A percentile compares a stretch with the other conserved stretches of the same genome.
phyloP scores from a whole-genome alignment of 2,329 filamentous ascomycete species.

The Colletotrichum sp. region DNA sequence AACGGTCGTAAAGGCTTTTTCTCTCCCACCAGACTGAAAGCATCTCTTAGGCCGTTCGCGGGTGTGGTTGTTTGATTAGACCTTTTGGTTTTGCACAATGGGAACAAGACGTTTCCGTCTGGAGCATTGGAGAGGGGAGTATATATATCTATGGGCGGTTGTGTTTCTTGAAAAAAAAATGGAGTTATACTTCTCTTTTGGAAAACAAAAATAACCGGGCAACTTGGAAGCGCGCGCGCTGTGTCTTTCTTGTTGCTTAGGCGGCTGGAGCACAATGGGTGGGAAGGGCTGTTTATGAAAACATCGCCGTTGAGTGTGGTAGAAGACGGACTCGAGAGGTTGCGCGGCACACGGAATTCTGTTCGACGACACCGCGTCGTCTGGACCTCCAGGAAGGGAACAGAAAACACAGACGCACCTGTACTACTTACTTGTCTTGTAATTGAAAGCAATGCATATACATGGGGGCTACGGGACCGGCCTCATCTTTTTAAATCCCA shows the following conservation, averaged over 20 bases:
- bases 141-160: not conserved
- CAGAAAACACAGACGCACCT: slow-evolving; percentile 13
- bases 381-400: not conserved
- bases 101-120: not conserved
- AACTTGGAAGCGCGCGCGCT: not conserved
- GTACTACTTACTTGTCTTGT: slow-evolving; percentile 41
- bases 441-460: slow-evolving; percentile 30
- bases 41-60: not conserved
- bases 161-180: not conserved
- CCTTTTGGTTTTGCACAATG: not conserved
- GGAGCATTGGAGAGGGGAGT: not conserved
- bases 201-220: not conserved
- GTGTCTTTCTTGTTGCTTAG: not conserved
- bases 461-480: not conserved
- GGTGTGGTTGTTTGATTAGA: not conserved
- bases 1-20: slow-evolving; percentile 31
- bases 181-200: not conserved
- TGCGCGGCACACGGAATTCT: not conserved
- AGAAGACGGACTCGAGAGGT: not conserved
- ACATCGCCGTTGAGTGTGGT: not conserved
- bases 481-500: not conserved
- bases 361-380: not conserved
- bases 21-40: not conserved
- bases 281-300: not conserved
- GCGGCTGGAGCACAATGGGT: not conserved